These are phyloP conservation scores for Nigrospora osmanthi DNA, from an alignment of 2,329 filamentous ascomycete species.

Conservation along the genomic window DNA sequence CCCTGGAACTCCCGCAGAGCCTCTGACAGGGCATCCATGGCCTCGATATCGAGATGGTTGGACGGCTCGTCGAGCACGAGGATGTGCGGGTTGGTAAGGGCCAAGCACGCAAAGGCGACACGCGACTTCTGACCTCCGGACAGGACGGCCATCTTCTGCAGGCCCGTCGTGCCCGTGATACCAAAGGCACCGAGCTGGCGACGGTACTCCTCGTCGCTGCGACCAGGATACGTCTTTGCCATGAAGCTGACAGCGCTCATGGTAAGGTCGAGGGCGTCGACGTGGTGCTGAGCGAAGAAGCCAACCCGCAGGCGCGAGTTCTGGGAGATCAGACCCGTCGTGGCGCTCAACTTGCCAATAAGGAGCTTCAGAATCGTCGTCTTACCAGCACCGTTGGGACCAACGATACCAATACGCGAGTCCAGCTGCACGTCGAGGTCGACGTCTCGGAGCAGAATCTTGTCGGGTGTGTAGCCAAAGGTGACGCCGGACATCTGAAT, in stretches of 20 bases:
- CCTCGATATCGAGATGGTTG: slow-evolving; percentile 98
- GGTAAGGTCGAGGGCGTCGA: slow-evolving; percentile 88
- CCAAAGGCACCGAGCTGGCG: slow-evolving; percentile 86
- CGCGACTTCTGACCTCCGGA: slow-evolving; percentile 98
- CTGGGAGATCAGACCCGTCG: slow-evolving; percentile 75
- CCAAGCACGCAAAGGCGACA: slow-evolving; percentile 95
- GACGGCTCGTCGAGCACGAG: slow-evolving; percentile 96
- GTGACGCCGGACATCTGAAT: slow-evolving; percentile 92
- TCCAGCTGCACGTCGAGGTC: slow-evolving; percentile 97
- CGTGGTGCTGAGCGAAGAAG: slow-evolving; percentile 98
- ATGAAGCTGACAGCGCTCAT: slow-evolving; percentile 92
- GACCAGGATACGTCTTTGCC: slow-evolving; percentile 84
- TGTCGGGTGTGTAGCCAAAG: slow-evolving; percentile 81
- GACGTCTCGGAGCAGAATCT: slow-evolving; percentile 72
- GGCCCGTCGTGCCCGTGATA: slow-evolving; percentile 87
- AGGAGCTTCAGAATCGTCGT: slow-evolving; percentile 98
- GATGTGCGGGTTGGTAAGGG: slow-evolving; percentile 90
- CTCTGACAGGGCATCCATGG: slow-evolving; percentile 89
- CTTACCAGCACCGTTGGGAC: slow-evolving; percentile 97
- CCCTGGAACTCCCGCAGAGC: slow-evolving; percentile 84
- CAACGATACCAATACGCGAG: slow-evolving; percentile 97
- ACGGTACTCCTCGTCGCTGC: slow-evolving; percentile 93
- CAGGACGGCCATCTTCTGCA: slow-evolving; percentile 90
- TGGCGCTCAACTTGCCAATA: slow-evolving; percentile 73
- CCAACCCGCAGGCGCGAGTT: slow-evolving; percentile 84